phyloP scores from a whole-genome alignment of 768 basidiomycete genomes.

The Chlorophyllum brunneum region DNA sequence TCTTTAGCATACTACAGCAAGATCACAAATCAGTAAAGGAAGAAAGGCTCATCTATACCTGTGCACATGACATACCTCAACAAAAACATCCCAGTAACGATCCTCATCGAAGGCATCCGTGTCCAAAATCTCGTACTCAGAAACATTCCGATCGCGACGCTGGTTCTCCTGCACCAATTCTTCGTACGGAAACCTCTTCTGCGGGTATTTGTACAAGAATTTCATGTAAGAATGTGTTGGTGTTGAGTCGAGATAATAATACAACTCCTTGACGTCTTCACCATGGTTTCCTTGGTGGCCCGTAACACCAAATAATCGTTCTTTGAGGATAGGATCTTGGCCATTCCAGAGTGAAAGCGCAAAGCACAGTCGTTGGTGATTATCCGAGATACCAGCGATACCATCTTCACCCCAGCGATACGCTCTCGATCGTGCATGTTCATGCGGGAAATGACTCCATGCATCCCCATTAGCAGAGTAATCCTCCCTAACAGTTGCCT shows the following conservation, averaged over 20 bases:
- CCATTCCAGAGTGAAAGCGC: constrained; percentile 93
- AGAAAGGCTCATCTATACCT: neutral
- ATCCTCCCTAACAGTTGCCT: constrained; percentile 99
- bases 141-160: constrained; percentile 77
- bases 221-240: constrained; percentile 99
- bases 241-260: constrained; percentile 98
- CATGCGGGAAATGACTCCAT: constrained; percentile 94
- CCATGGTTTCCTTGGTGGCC: constrained; percentile 99
- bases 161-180: constrained; percentile 84
- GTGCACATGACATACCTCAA: constrained; percentile 63
- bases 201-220: constrained; percentile 98
- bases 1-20: constrained; percentile 88
- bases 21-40: constrained; percentile 1
- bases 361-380: constrained; percentile 92
- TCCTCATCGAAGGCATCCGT: constrained; percentile 90
- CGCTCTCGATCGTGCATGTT: constrained; percentile 87
- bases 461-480: constrained; percentile 96
- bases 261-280: constrained; percentile 98
- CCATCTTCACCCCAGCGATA: constrained; percentile 99
- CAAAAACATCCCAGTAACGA: constrained; percentile 97
- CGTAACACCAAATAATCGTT: constrained; percentile 93
- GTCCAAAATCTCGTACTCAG: constrained; percentile 92
- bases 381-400: constrained; percentile 95
- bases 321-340: constrained; percentile 91
- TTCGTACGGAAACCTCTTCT: constrained; percentile 89